Evolutionary conservation across 371 early-diverging fungal genomes (phyloP).

Genomic region (Mortierella polycephala): DNA sequence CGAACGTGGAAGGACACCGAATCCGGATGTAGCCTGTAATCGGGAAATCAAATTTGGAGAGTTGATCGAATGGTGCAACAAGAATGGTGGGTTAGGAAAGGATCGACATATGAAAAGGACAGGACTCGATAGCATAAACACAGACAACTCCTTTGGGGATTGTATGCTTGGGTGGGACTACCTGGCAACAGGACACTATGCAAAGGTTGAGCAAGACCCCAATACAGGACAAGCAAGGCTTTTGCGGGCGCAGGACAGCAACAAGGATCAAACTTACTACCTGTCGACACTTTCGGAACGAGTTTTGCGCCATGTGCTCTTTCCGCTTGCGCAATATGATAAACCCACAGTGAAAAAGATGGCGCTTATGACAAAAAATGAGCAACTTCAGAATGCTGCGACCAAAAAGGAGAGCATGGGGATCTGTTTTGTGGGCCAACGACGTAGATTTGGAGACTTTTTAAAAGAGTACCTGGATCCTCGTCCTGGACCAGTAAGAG

Average conservation of each 20-base stretch:
- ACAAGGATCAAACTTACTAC: constrained; percentile 95
- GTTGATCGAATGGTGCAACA: constrained; percentile 62
- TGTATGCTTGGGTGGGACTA: constrained; percentile 66
- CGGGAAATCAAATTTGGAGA: constrained; percentile 92
- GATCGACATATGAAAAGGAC: constrained; percentile 9
- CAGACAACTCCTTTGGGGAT: neutral
- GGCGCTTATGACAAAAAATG: constrained; percentile 57
- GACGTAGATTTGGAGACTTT: constrained; percentile 81
- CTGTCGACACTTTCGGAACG: constrained; percentile 73
- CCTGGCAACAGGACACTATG: constrained; percentile 92
- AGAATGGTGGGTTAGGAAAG: constrained; percentile 57
- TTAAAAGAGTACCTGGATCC: constrained; percentile 73
- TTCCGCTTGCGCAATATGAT: constrained; percentile 83
- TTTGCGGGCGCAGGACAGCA: constrained; percentile 61
- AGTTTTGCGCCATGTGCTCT: constrained; percentile 70
- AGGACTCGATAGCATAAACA: neutral
- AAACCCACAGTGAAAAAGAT: constrained; percentile 81
- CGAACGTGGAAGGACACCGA: constrained; percentile 84
- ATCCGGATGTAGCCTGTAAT: constrained; percentile 94
- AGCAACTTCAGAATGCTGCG: constrained; percentile 60
- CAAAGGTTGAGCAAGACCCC: constrained; percentile 57
- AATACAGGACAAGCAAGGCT: constrained; percentile 25
- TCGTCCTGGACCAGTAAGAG: constrained; percentile 65
- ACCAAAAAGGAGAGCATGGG: constrained; percentile 94
- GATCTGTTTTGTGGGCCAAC: constrained; percentile 94